Evolutionary conservation across 768 basidiomycete species (phyloP).

Genomic region (Suillus brevipes): DNA sequence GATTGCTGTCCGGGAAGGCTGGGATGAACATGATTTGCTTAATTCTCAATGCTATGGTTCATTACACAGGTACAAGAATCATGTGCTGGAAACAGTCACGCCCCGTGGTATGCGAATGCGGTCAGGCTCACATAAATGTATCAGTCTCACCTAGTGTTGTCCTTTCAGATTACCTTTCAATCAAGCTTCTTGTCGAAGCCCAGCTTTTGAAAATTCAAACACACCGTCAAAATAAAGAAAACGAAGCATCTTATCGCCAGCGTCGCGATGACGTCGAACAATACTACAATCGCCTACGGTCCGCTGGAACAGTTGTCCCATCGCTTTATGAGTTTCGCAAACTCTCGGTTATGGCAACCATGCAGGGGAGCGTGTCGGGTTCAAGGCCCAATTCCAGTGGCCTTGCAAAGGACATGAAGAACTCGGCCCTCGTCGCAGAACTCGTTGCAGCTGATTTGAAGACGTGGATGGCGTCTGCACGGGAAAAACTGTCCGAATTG

Average conservation of each 20-base stretch:
- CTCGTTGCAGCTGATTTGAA: conserved; percentile 46
- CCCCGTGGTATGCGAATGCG: conserved; percentile 35
- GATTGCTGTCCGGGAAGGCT: conserved; percentile 43
- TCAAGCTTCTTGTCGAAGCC: conserved; percentile 24
- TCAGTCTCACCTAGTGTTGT: background rate
- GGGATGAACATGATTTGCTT: conserved; percentile 43
- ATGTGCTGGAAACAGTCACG: conserved; percentile 39
- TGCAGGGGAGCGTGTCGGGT: conserved; percentile 23
- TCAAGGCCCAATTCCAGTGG: conserved; percentile 3
- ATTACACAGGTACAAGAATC: conserved; percentile 39
- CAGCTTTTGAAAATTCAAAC: conserved; percentile 31
- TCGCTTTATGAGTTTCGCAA: conserved; percentile 47
- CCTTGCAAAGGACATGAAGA: conserved; percentile 29
- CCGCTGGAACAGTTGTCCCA: conserved; percentile 40
- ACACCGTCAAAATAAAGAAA: conserved; percentile 26
- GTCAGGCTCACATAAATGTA: background rate
- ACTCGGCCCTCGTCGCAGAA: conserved; percentile 32
- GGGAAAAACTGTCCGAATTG: conserved; percentile 40
- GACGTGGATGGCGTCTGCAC: conserved; percentile 49
- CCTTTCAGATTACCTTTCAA: conserved; percentile 20
- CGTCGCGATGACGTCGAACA: conserved; percentile 38
- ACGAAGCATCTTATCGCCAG: conserved; percentile 26
- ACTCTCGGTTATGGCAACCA: conserved; percentile 44
- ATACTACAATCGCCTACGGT: conserved; percentile 48
- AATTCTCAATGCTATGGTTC: conserved; percentile 39